Conservation (phyloP, 352 stramenopile genomes). For the Thalassiosira ordinaria region DNA sequence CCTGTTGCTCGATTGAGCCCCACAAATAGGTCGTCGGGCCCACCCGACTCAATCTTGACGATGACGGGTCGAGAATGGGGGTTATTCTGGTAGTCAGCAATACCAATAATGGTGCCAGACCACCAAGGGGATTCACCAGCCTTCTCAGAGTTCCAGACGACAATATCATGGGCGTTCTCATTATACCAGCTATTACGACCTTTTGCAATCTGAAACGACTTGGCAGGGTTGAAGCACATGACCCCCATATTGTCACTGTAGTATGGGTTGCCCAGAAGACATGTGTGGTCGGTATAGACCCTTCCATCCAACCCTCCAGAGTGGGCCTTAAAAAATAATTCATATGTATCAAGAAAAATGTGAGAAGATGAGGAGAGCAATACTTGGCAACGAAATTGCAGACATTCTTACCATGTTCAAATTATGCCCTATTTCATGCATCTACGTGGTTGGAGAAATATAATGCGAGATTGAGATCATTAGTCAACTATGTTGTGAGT, state of each 20-base stretch:
- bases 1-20: constrained; percentile 58
- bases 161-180: constrained; percentile 10
- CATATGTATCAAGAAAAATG: background rate
- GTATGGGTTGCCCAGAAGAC: constrained; percentile 49
- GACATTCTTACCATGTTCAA: constrained; percentile 11
- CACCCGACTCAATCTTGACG: constrained; percentile 45
- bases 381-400: background rate
- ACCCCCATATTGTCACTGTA: constrained; percentile 43
- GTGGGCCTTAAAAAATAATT: constrained; percentile 23
- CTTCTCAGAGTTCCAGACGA: constrained; percentile 25
- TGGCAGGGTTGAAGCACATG: constrained; percentile 63
- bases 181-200: constrained; percentile 36
- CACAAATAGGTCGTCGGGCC: constrained; percentile 39
- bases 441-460: too few species aligned
- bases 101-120: constrained; percentile 40
- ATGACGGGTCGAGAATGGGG: constrained; percentile 28
- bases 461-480: too few species aligned
- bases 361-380: constrained; percentile 2
- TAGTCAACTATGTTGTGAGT: too few species aligned
- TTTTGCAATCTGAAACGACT: constrained; percentile 51
- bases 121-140: constrained; percentile 13
- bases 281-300: constrained; percentile 43
- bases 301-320: constrained; percentile 36
- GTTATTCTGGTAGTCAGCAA: constrained; percentile 59
- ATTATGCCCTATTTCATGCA: constrained; percentile 27